Conservation (phyloP, 768 basidiomycete genomes). For the Amanita rubescens region DNA sequence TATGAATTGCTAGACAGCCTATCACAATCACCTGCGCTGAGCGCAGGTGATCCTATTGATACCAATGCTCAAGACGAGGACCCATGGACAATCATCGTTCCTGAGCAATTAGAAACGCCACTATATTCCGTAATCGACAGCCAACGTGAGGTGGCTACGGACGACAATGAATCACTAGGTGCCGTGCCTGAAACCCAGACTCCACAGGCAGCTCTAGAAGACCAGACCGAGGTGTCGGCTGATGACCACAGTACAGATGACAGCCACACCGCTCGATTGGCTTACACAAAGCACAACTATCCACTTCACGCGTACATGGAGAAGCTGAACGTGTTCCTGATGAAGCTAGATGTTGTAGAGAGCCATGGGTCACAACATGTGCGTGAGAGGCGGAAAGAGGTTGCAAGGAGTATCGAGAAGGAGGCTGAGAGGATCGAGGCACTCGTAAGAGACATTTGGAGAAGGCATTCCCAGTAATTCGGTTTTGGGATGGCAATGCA, state of each 20-base stretch:
- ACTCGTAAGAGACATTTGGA: conserved; percentile 33
- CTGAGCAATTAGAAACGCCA: no score
- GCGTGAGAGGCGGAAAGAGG: conserved; percentile 38
- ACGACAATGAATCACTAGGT: no score
- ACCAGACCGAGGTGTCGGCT: background rate
- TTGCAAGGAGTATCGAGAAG: conserved; percentile 52
- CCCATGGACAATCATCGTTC: no score
- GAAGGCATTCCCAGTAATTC: conserved; percentile 17
- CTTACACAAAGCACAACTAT: conserved; percentile 55
- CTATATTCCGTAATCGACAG: no score
- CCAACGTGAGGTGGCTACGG: no score
- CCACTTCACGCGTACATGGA: conserved; percentile 57
- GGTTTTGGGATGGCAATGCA: background rate
- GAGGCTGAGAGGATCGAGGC: conserved; percentile 50
- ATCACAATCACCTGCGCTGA: background rate
- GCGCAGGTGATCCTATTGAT: background rate
- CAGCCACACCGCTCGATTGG: conserved; percentile 28
- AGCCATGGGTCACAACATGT: conserved; percentile 52
- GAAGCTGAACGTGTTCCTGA: conserved; percentile 53
- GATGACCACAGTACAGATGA: background rate
- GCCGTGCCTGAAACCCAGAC: background rate
- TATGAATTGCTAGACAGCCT: background rate
- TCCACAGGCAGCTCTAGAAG: background rate
- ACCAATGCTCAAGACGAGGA: background rate
- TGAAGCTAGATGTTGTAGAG: conserved; percentile 60